These are phyloP conservation scores for Hypoxylon lienhwacheense DNA, from an alignment of 495 filamentous ascomycete species.

Conservation along the genomic window DNA sequence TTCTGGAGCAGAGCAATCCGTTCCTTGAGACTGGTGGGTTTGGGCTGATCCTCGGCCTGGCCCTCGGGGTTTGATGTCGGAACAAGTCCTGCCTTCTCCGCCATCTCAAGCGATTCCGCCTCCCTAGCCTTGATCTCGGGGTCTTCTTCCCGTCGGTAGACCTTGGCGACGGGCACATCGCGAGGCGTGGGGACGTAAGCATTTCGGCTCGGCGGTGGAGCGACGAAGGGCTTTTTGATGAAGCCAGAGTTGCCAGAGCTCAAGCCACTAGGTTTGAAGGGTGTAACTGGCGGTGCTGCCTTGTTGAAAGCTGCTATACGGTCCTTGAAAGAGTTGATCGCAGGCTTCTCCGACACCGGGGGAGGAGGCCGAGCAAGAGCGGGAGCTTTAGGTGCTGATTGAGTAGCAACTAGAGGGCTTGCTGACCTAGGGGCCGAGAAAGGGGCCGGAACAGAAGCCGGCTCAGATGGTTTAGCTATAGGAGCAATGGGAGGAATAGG, in stretches of 20 bases:
- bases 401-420: slow-evolving; percentile 34
- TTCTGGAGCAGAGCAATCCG: slow-evolving; percentile 90
- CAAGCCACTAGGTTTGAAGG: slow-evolving; percentile 76
- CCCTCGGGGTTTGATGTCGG: slow-evolving; percentile 47
- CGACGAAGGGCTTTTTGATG: slow-evolving; percentile 97
- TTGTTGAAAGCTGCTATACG: slow-evolving; percentile 98
- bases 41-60: slow-evolving; percentile 77
- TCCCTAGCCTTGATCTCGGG: slow-evolving; percentile 74
- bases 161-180: slow-evolving; percentile 65
- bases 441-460: slow-evolving; percentile 48
- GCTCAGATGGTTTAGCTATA: slow-evolving; percentile 43
- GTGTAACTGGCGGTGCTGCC: slow-evolving; percentile 77
- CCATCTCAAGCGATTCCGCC: slow-evolving; percentile 56
- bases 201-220: slow-evolving; percentile 90
- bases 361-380: slow-evolving; percentile 57
- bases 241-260: slow-evolving; percentile 65
- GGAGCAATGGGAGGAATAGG: slow-evolving; percentile 44
- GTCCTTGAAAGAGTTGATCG: slow-evolving; percentile 78
- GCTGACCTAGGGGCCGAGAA: slow-evolving; percentile 38
- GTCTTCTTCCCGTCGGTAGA: slow-evolving; percentile 88
- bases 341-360: slow-evolving; percentile 76
- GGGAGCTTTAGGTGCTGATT: slow-evolving; percentile 52
- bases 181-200: slow-evolving; percentile 78
- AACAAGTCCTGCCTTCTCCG: slow-evolving; percentile 62
- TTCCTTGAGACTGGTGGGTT: slow-evolving; percentile 91